Conservation (phyloP, 2,329 filamentous ascomycete species). For the Drechslerella dactyloides region DNA sequence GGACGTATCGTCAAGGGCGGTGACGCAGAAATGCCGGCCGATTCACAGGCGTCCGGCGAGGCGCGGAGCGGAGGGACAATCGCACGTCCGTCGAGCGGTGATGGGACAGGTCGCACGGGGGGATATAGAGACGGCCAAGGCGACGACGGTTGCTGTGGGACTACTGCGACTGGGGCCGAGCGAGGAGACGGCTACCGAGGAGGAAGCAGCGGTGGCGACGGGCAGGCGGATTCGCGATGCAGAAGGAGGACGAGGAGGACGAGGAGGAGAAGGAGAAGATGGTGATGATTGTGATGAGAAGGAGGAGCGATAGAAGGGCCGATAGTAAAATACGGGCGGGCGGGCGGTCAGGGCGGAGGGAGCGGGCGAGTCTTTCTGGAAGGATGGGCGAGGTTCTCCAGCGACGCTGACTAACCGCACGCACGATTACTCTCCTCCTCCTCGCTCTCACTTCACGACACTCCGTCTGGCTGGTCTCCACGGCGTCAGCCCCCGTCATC, state of each 20-base stretch:
- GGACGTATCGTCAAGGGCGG: too few relatives aligned
- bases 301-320: background rate
- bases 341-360: too few relatives aligned
- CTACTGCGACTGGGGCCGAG: background rate
- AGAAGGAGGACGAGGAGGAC: background rate
- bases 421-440: too few relatives aligned
- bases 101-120: too few relatives aligned
- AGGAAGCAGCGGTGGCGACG: background rate
- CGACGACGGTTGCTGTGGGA: background rate
- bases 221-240: background rate
- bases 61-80: slow-evolving; percentile 45
- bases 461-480: too few relatives aligned
- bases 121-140: too few relatives aligned
- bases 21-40: background rate
- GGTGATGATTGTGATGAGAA: background rate
- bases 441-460: too few relatives aligned
- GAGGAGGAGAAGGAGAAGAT: background rate
- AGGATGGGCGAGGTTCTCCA: too few relatives aligned
- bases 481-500: slow-evolving; percentile 3
- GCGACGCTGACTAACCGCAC: too few relatives aligned
- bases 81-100: background rate
- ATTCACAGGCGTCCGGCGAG: slow-evolving; percentile 22
- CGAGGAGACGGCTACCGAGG: background rate
- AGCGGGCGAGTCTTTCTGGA: too few relatives aligned
- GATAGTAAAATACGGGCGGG: background rate